phyloP scores from a whole-genome alignment of 768 basidiomycete genomes.

The Boletus sensibilis region DNA sequence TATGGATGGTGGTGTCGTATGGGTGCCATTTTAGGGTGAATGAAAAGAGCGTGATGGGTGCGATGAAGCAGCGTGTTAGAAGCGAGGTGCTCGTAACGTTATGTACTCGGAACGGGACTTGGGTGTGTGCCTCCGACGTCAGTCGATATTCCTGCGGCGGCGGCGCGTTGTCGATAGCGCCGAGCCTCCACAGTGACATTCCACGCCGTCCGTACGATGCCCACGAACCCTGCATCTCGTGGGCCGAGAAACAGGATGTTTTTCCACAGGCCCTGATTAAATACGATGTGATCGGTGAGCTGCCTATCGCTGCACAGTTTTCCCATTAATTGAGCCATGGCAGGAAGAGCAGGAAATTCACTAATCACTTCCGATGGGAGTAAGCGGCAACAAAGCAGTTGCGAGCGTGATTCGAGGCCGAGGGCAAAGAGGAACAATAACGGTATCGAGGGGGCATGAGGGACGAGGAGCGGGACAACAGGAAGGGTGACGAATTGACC shows the following conservation, averaged over 20 bases:
- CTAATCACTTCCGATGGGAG: conserved; percentile 50
- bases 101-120: conserved; percentile 15
- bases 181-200: conserved; percentile 70
- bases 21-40: conserved; percentile 25
- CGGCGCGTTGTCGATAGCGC: conserved; percentile 27
- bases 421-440: conserved; percentile 60
- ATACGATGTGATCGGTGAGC: conserved; percentile 32
- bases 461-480: conserved; percentile 46
- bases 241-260: conserved; percentile 58
- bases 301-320: conserved; percentile 37
- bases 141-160: conserved; percentile 11
- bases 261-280: conserved; percentile 65
- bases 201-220: conserved; percentile 63
- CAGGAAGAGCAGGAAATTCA: conserved; percentile 61
- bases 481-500: conserved; percentile 48
- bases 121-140: conserved; percentile 8
- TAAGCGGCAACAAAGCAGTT: conserved; percentile 48
- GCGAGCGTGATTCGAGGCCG: conserved; percentile 47
- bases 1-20: conserved; percentile 27
- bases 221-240: conserved; percentile 42
- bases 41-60: conserved; percentile 21
- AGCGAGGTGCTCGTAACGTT: conserved; percentile 17
- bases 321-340: conserved; percentile 55
- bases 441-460: conserved; percentile 54
- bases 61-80: conserved; percentile 5